phyloP scores from a whole-genome alignment of 2,329 filamentous ascomycete species.

The Exophiala xenobiotica region DNA sequence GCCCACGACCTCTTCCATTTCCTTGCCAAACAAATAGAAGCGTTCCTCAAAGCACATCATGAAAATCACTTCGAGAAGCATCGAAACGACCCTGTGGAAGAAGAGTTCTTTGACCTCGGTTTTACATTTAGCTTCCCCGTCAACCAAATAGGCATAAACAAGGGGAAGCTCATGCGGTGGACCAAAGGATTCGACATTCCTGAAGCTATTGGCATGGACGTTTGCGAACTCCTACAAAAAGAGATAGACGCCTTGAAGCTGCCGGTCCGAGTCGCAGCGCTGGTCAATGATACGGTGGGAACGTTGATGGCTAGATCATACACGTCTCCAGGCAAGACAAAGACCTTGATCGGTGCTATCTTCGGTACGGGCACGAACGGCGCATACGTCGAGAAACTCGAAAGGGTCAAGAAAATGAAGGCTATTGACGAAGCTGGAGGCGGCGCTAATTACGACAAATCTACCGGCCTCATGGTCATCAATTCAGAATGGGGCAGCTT shows the following conservation, averaged over 20 bases:
- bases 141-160: slow-evolving; percentile 91
- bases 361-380: slow-evolving; percentile 98
- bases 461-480: slow-evolving; percentile 91
- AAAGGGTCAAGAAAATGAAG: slow-evolving; percentile 75
- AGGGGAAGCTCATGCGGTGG: slow-evolving; percentile 91
- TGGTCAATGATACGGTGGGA: slow-evolving; percentile 97
- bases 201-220: slow-evolving; percentile 92
- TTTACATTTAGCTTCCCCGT: slow-evolving; percentile 99
- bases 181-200: slow-evolving; percentile 97
- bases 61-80: slow-evolving; percentile 78
- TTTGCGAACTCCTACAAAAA: slow-evolving; percentile 81
- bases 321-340: slow-evolving; percentile 81
- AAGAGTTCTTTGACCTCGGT: slow-evolving; percentile 87
- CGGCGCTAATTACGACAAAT: slow-evolving; percentile 67
- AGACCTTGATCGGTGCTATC: slow-evolving; percentile 89
- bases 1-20: slow-evolving; percentile 87
- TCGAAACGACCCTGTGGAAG: slow-evolving; percentile 64
- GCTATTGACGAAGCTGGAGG: slow-evolving; percentile 51
- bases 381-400: slow-evolving; percentile 90
- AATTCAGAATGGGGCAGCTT: slow-evolving; percentile 99
- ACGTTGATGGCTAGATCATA: slow-evolving; percentile 98
- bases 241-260: slow-evolving; percentile 85
- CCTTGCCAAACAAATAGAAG: slow-evolving; percentile 86
- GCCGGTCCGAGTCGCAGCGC: slow-evolving; percentile 88
- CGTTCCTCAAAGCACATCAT: slow-evolving; percentile 84